phyloP scores from a whole-genome alignment of 192 early-diverging fungal species.

The Backusella tarrabulga region DNA sequence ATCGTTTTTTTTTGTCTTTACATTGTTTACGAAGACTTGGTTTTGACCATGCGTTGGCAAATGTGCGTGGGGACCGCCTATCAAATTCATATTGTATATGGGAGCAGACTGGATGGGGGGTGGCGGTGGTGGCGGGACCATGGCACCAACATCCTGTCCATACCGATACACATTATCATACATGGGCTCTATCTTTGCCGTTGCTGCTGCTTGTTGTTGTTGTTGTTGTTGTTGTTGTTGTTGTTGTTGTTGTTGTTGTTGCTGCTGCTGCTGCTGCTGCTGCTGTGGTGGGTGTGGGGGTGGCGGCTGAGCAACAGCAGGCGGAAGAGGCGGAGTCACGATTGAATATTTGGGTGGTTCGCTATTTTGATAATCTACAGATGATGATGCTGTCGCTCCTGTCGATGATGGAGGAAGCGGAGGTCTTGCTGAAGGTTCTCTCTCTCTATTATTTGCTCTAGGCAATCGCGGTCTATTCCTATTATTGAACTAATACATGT shows the following conservation, averaged over 20 bases:
- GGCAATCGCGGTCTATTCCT: background rate
- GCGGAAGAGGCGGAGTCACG: background rate
- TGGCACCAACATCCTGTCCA: background rate
- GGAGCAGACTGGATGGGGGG: background rate
- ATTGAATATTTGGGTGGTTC: background rate
- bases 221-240: background rate
- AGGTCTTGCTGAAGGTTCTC: background rate
- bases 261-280: background rate
- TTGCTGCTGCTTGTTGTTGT: background rate
- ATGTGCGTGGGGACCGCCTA: constrained; percentile 31
- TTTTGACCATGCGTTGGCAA: constrained; percentile 32
- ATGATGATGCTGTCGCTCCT: background rate
- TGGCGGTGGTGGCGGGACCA: background rate
- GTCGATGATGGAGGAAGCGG: background rate
- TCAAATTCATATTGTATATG: constrained; percentile 16
- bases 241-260: background rate
- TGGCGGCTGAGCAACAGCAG: background rate
- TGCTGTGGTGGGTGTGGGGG: background rate
- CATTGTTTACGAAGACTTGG: constrained; percentile 47
- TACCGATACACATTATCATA: constrained; percentile 18
- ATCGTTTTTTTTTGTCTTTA: constrained; percentile 7
- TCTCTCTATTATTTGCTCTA: constrained; percentile 5
- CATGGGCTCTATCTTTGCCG: background rate
- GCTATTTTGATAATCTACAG: background rate
- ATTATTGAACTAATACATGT: background rate